These are phyloP conservation scores for Tinospora cordifolia DNA, from an alignment of 164 flowering plant species.

Conservation along the genomic window DNA sequence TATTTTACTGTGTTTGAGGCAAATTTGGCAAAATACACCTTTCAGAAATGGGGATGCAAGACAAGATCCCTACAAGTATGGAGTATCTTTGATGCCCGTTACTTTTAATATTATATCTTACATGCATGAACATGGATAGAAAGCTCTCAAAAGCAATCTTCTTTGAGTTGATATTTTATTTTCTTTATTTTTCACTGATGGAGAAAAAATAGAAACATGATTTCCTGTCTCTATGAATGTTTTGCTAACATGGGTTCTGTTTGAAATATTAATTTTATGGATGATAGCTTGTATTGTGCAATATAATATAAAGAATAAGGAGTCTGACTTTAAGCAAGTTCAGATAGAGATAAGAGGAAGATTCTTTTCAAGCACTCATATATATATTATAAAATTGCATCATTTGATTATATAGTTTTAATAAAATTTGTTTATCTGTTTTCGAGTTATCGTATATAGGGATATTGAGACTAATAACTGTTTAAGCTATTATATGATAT, in stretches of 20 bases:
- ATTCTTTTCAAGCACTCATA: background rate
- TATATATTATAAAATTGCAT: too few species aligned
- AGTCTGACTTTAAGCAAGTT: background rate
- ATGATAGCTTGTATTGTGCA: too few species aligned
- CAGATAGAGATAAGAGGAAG: background rate
- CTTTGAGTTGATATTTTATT: background rate
- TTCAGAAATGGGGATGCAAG: background rate
- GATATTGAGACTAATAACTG: too few species aligned
- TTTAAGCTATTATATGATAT: too few species aligned
- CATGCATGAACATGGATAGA: background rate
- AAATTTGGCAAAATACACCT: background rate
- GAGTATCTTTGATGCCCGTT: constrained; percentile 3
- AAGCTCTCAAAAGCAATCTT: background rate
- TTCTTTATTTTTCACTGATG: background rate
- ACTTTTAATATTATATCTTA: background rate
- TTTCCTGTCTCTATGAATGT: background rate
- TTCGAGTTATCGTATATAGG: too few species aligned
- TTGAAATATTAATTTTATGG: background rate
- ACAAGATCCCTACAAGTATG: constrained; percentile 1
- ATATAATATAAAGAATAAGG: background rate
- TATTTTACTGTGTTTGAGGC: background rate
- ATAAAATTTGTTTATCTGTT: too few species aligned
- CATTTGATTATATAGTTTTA: too few species aligned
- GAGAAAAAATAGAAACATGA: too few species aligned
- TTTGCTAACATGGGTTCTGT: background rate